Percentiles rank a stretch among this genome's conserved stretches.
These are phyloP conservation scores for Tubosaeta brunneosetosa DNA, from an alignment of 768 basidiomycete genomes.

Conservation along the genomic window DNA sequence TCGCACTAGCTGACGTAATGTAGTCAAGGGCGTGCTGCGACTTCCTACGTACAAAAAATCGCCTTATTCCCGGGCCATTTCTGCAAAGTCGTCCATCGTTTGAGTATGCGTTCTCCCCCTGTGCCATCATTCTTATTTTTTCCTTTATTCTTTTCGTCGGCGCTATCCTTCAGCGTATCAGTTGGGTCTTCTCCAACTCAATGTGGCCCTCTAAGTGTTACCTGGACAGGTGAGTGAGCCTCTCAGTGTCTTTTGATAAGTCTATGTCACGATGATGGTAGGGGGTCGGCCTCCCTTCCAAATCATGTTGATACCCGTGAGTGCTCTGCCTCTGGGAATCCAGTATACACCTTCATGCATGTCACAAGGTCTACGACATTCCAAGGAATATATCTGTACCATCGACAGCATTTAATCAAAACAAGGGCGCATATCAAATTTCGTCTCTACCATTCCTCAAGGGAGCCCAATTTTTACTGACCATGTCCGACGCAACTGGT, in stretches of 20 bases:
- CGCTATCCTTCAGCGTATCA: constrained; percentile 42
- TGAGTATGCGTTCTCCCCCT: constrained; percentile 26
- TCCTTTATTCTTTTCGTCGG: constrained; percentile 20
- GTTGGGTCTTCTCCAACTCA: constrained; percentile 46
- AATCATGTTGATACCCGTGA: constrained; percentile 48
- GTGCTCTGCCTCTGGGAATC: constrained; percentile 14
- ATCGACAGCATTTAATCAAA: constrained; percentile 46
- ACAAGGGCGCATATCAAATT: constrained; percentile 48
- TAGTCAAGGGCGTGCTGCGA: background rate
- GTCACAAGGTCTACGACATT: constrained; percentile 45
- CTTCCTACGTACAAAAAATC: background rate
- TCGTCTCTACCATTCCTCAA: constrained; percentile 39
- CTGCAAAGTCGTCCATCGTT: constrained; percentile 14
- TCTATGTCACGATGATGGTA: constrained; percentile 21
- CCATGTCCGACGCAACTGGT: constrained; percentile 70
- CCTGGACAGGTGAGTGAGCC: constrained; percentile 57
- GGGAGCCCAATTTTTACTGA: constrained; percentile 42
- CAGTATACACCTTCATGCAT: constrained; percentile 2
- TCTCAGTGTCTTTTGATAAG: background rate
- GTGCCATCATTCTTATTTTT: constrained; percentile 21
- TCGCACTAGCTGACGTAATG: constrained; percentile 20
- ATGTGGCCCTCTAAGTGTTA: constrained; percentile 58
- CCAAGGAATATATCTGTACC: constrained; percentile 56
- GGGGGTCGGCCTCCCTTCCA: constrained; percentile 56
- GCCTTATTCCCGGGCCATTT: background rate